phyloP scores from a whole-genome alignment of 306 rosid species.

The Pterocarpus macrocarpus region DNA sequence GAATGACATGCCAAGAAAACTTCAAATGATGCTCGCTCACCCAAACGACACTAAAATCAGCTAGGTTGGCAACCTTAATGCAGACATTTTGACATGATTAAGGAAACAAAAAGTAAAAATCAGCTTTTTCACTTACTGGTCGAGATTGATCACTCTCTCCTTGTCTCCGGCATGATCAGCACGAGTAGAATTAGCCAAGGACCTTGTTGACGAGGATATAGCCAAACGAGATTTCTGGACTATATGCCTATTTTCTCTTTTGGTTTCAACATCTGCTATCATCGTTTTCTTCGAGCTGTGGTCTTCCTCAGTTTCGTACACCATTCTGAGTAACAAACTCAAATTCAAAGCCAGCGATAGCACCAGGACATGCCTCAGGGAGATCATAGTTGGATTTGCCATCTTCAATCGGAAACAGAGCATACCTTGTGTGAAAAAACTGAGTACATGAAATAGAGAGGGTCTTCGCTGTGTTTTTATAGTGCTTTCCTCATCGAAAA shows the following conservation, averaged over 20 bases:
- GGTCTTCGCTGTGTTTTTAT: not conserved
- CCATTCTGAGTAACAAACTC: slow-evolving; percentile 59
- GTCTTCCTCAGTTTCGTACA: slow-evolving; percentile 47
- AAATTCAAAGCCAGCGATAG: slow-evolving; percentile 78
- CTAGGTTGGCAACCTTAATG: slow-evolving; percentile 19
- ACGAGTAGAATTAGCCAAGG: slow-evolving; percentile 34
- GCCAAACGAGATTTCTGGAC: slow-evolving; percentile 50
- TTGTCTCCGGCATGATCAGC: slow-evolving; percentile 44
- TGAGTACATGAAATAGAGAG: not conserved
- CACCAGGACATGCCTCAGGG: slow-evolving; percentile 64
- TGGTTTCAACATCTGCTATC: slow-evolving; percentile 29
- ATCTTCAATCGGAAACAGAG: slow-evolving; percentile 46
- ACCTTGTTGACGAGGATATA: slow-evolving; percentile 31
- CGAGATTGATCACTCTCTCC: slow-evolving; percentile 68
- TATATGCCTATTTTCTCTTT: slow-evolving; percentile 9
- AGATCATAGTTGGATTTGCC: slow-evolving; percentile 48
- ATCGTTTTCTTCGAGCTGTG: slow-evolving; percentile 3
- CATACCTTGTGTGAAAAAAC: not conserved
- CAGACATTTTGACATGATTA: slow-evolving; percentile 16
- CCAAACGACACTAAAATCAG: slow-evolving; percentile 11
- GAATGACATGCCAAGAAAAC: slow-evolving; percentile 23
- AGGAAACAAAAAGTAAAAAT: not conserved
- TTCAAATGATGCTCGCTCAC: slow-evolving; percentile 1
- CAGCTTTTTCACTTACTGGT: slow-evolving; percentile 69
- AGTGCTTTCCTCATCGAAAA: not conserved